Percentiles rank a stretch among this genome's conserved stretches.
phyloP scores from a whole-genome alignment of 2,329 filamentous ascomycete species.

The Domatiomyces globalis region DNA sequence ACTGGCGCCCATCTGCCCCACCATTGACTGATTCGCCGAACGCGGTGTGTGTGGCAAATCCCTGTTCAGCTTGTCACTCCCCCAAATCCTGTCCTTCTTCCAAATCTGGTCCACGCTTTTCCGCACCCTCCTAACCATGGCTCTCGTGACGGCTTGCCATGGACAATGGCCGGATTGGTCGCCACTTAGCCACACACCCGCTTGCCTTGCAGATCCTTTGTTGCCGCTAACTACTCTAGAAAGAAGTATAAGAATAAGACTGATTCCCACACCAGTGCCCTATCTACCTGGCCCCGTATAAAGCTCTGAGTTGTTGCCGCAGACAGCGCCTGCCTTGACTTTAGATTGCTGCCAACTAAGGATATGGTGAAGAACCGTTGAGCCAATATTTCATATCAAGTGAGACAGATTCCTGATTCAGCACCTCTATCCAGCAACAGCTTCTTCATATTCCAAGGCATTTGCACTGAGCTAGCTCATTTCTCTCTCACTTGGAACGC shows the following conservation, averaged over 20 bases:
- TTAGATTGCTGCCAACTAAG: neutral
- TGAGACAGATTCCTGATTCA: neutral
- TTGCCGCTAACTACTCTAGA: neutral
- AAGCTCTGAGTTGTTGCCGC: neutral
- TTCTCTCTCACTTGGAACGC: neutral
- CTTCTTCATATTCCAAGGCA: neutral
- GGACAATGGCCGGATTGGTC: neutral
- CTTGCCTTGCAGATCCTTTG: neutral
- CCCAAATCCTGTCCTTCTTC: neutral
- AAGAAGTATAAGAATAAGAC: neutral
- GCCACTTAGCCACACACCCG: neutral
- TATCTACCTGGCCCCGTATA: neutral
- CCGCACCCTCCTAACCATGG: neutral
- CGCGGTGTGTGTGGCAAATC: neutral
- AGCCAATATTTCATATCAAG: neutral
- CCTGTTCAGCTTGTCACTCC: neutral
- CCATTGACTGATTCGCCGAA: neutral
- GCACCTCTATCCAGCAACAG: neutral
- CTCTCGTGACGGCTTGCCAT: neutral
- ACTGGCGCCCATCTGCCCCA: neutral
- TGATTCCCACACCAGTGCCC: neutral
- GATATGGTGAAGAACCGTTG: neutral
- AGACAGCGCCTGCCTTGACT: neutral
- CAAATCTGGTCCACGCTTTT: neutral
- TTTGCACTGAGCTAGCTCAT: neutral